Base-by-base conservation (phyloP, 257 asterid genomes). In the Penstemon barbatus region DNA sequence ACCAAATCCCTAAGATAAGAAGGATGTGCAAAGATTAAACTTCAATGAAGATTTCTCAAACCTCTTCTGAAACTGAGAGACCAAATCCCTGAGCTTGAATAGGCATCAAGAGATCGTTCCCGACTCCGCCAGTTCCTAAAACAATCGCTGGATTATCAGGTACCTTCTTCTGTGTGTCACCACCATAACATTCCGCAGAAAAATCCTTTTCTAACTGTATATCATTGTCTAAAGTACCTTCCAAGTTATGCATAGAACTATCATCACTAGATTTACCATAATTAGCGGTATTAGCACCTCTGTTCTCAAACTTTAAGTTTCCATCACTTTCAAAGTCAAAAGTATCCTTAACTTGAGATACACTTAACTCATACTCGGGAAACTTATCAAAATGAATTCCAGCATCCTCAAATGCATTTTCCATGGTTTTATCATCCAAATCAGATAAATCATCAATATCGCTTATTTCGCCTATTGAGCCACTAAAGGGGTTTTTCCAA, bases 381-480 rank as follows among this genome's bases (percentile, higher is more conserved):
- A 54, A 69, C 78, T 73, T 73, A 57, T 42, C 66, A 59, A 60
- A 38, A 57, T 42, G 69, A 81, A 80, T 66, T 42, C 95, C 94
- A 8, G 71, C 84, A 86, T 90, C 93, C 52, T 82, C 79, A 73
- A 73, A 84, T n/a, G 84, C 95, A 79, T 75, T 85, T 80, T 58
- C 89, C 97, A 87, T 87, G 68, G 65, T 68, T 40, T 66, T 50
- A 70, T 87, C 96, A 79, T 87, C 96, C 71, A 85, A 77, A 76
- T 84, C 89, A 63, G 89, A 84, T 63, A 82, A 79, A 76, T 59
- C 66, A 63, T 75, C 84, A 48, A 45, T 57, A 55, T 84, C 93
- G 54, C 78, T 69, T 45, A 33, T 46, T 70, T 54, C 57, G 15
- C 73, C 66, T 72, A 61, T 46, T 50, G 71, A 53, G 60, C 70